A percentile compares a stretch with the other conserved stretches of the same genome.
Evolutionary conservation across 345 rosid genomes (phyloP).

Genomic region (Linum lewisii): DNA sequence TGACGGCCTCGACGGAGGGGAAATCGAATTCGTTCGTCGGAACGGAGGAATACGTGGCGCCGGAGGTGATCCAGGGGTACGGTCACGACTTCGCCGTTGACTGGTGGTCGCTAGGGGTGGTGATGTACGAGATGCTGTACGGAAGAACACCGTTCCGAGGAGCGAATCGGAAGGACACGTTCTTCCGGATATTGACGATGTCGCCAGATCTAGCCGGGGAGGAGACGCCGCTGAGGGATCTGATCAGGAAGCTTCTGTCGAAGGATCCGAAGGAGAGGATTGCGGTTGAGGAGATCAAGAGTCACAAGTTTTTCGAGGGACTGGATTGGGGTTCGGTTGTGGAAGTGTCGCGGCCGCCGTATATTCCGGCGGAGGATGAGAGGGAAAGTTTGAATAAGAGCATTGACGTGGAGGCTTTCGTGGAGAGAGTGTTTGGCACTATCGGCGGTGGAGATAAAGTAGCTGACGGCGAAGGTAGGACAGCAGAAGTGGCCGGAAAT

Average conservation of each 20-base stretch:
- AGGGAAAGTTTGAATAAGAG: constrained; percentile 7
- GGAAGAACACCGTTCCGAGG: constrained; percentile 80
- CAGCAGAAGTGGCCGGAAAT: not conserved
- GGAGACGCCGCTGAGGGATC: constrained; percentile 55
- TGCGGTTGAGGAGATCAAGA: constrained; percentile 42
- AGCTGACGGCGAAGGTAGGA: not conserved
- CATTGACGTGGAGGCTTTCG: constrained; percentile 59
- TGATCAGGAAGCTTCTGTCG: constrained; percentile 45
- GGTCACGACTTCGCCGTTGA: constrained; percentile 89
- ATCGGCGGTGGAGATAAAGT: not conserved
- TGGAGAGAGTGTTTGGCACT: constrained; percentile 33
- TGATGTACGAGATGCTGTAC: constrained; percentile 82
- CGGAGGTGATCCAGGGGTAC: constrained; percentile 57
- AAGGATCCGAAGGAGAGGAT: constrained; percentile 68
- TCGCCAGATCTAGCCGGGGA: constrained; percentile 56
- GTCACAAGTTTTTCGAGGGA: constrained; percentile 58
- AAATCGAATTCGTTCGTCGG: constrained; percentile 88
- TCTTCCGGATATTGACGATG: constrained; percentile 43
- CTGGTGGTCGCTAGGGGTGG: constrained; percentile 87
- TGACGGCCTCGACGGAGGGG: constrained; percentile 14
- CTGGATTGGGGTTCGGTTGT: constrained; percentile 47
- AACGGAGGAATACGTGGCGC: constrained; percentile 91
- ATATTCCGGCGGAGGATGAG: constrained; percentile 34
- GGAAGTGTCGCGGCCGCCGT: constrained; percentile 54
- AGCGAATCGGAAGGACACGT: constrained; percentile 57